Evolutionary conservation across 1,284 basidiomycete genomes (phyloP).

Genomic region (Chiua sp.): DNA sequence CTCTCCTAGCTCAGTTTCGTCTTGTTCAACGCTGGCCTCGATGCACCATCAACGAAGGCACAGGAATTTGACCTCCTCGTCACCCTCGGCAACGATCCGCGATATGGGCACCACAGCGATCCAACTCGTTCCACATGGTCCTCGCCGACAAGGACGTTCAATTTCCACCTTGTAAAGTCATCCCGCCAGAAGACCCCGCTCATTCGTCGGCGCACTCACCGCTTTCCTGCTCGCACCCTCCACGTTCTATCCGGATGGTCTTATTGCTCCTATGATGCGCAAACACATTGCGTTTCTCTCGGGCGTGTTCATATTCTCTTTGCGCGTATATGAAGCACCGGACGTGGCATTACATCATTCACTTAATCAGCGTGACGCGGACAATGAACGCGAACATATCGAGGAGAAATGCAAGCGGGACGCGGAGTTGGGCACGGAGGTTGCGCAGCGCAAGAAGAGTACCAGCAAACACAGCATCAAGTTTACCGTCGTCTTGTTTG

Average conservation of each 20-base stretch:
- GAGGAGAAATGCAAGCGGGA: constrained; percentile 61
- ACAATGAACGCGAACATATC: constrained; percentile 58
- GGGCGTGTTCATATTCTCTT: constrained; percentile 90
- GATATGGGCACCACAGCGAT: constrained; percentile 67
- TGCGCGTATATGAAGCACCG: constrained; percentile 77
- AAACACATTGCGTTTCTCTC: constrained; percentile 94
- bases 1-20: no score
- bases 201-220: constrained; percentile 78
- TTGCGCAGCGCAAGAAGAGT: constrained; percentile 77
- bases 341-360: constrained; percentile 50
- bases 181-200: constrained; percentile 53
- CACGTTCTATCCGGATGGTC: constrained; percentile 91
- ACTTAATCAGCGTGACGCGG: constrained; percentile 56
- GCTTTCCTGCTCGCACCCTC: constrained; percentile 84
- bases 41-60: no score
- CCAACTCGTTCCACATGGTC: constrained; percentile 80
- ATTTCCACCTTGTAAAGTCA: constrained; percentile 84
- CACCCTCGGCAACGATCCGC: constrained; percentile 59
- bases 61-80: no score
- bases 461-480: constrained; percentile 46
- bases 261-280: constrained; percentile 87
- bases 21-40: no score
- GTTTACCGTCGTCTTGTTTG: background rate
- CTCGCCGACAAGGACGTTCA: constrained; percentile 83
- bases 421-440: constrained; percentile 74